Base-by-base conservation (phyloP, 768 basidiomycete species). In the Suillus cothurnatus region DNA sequence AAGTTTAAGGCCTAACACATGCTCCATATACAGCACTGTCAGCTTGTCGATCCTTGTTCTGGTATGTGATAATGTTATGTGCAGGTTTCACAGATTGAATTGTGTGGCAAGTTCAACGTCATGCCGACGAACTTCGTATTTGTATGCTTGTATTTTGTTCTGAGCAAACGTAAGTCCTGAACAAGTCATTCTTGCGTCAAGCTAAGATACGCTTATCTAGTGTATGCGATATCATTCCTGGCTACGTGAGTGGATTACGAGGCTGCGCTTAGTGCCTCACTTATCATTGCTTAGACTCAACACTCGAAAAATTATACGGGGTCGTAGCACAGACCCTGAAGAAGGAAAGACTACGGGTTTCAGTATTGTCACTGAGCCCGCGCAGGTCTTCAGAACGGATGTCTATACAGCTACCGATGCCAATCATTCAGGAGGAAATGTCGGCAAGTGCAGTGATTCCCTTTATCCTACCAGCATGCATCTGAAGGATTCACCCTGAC, bases 151-250 rank as follows among this genome's bases (percentile, higher is more conserved):
- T 91, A 89, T 72, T 89, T 92, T 66, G 80, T 87, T 59, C 73
- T 90, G 41, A 87, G 85, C 73, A 91, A 91, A 78, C 69, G 89
- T 89, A 71, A 68, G 88, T 74, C 32, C 3, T 45, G 31, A 31
- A 7, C 55, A 41, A n/a, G 52, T n/a, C 19, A 23, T 52, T 21
- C 50, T n/a, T 8, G 31, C 31, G 21, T 67, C 19, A 34, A 60
- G 49, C 43, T 56, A 61, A 56, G 66, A 56, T 53, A 59, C 34
- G 57, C 34, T 64, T 14, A 34, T 57, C 38, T 63, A 88, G 87
- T 88, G n/a, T 87, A 89, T 67, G 85, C 82, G 0, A 83, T 86
- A 59, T 89, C 88, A n/a, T 81, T 88, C 74, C 77, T 90, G 71
- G 87, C 88, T 45, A 86, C 88, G 86, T 88, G 70, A 61, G 85